phyloP scores from a whole-genome alignment of 83 land plant species.

The Picea abies region DNA sequence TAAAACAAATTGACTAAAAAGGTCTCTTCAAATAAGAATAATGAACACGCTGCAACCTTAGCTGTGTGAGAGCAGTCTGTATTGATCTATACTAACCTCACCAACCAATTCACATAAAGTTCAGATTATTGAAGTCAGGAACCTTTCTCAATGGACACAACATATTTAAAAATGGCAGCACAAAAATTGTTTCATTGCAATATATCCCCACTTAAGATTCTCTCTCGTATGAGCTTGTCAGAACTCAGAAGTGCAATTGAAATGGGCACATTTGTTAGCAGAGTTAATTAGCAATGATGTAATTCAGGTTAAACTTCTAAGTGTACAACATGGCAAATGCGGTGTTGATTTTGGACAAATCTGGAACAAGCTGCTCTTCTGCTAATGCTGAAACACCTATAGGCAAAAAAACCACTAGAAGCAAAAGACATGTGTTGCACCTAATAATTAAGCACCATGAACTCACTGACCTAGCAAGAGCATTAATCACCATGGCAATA shows the following conservation, averaged over 20 bases:
- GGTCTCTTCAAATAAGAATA: neutral
- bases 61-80: too few species aligned
- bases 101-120: neutral
- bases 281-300: neutral
- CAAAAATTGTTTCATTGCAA: neutral
- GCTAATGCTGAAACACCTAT: neutral
- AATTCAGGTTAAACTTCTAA: neutral
- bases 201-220: neutral
- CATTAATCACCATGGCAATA: neutral
- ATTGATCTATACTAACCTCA: neutral
- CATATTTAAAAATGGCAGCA: neutral
- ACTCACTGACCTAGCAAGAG: neutral
- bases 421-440: neutral
- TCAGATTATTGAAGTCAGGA: neutral
- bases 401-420: neutral
- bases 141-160: neutral
- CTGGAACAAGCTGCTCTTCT: neutral
- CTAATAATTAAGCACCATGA: neutral
- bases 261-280: neutral
- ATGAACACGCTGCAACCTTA: neutral
- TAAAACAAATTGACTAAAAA: neutral
- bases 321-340: neutral
- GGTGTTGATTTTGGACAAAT: neutral
- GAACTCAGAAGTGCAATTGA: neutral
- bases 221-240: neutral